A percentile compares a stretch with the other conserved stretches of the same genome.
Evolutionary conservation across 2,329 filamentous ascomycete genomes (phyloP).

Genomic region (Stagonosporopsis cucurbitacearum): DNA sequence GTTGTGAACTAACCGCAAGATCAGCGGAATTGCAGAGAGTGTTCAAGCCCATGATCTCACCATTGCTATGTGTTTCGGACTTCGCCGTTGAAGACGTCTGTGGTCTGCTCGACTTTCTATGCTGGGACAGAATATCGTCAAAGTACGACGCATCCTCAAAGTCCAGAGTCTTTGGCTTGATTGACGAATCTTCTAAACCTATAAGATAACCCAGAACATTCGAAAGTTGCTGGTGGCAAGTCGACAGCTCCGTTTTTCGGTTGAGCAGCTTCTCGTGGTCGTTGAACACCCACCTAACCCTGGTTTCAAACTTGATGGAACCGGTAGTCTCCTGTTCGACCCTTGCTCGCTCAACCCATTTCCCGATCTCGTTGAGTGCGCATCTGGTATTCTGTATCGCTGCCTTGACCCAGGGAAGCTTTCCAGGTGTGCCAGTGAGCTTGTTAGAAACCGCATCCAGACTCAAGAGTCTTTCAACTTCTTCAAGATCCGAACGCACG

Average conservation of each 20-base stretch:
- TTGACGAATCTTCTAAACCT: constrained; percentile 22
- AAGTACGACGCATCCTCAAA: background rate
- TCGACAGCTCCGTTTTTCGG: constrained; percentile 26
- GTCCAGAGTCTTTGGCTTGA: background rate
- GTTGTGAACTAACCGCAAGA: background rate
- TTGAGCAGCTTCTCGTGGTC: constrained; percentile 34
- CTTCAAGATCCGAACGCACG: constrained; percentile 31
- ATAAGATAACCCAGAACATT: constrained; percentile 28
- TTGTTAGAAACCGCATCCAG: constrained; percentile 18
- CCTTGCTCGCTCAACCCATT: constrained; percentile 30
- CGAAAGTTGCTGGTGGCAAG: constrained; percentile 37
- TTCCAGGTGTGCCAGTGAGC: constrained; percentile 23
- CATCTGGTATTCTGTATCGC: constrained; percentile 28
- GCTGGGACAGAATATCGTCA: constrained; percentile 6
- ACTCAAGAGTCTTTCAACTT: constrained; percentile 28
- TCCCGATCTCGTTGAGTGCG: constrained; percentile 34
- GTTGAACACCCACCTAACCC: constrained; percentile 33
- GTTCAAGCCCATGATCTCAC: background rate
- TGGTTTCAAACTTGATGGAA: constrained; percentile 25
- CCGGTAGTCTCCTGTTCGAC: constrained; percentile 28
- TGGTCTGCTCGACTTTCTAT: background rate
- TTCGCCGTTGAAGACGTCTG: background rate
- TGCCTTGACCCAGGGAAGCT: constrained; percentile 28
- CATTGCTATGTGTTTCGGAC: background rate
- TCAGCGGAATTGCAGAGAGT: background rate